A percentile compares a stretch with the other conserved stretches of the same genome.
Conservation (phyloP, 1,284 basidiomycete genomes). For the Trichosporon ovoides region DNA sequence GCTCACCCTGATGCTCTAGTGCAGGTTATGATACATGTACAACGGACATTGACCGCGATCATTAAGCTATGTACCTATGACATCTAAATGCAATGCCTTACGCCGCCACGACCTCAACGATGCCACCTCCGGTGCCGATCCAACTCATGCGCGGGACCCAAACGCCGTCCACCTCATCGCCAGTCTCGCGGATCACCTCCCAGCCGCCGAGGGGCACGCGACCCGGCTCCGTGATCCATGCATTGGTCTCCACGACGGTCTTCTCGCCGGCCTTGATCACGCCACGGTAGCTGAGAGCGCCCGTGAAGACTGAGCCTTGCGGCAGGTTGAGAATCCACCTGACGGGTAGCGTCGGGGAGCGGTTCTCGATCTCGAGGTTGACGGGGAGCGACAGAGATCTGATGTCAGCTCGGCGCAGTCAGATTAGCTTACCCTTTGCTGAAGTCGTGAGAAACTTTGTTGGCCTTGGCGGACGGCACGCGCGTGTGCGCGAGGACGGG, state of each 20-base stretch:
- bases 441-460: slow-evolving; percentile 60
- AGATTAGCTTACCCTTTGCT: slow-evolving; percentile 55
- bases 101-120: slow-evolving; percentile 6
- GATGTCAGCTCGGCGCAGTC: slow-evolving; percentile 7
- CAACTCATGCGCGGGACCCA: slow-evolving; percentile 8
- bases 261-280: slow-evolving; percentile 19
- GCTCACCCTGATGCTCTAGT: too few species aligned
- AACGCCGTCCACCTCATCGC: background rate
- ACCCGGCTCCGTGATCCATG: slow-evolving; percentile 30
- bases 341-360: slow-evolving; percentile 32
- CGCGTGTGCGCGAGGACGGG: slow-evolving; percentile 53
- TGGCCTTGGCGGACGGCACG: slow-evolving; percentile 22
- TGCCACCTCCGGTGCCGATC: background rate
- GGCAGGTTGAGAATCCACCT: slow-evolving; percentile 36
- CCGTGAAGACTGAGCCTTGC: slow-evolving; percentile 20
- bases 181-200: slow-evolving; percentile 21
- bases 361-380: slow-evolving; percentile 60
- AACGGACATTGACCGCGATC: too few species aligned
- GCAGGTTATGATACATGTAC: too few species aligned
- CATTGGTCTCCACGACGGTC: slow-evolving; percentile 10
- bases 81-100: background rate
- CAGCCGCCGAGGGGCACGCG: slow-evolving; percentile 32
- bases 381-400: slow-evolving; percentile 60
- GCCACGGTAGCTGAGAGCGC: slow-evolving; percentile 27
- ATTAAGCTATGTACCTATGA: background rate